Evolutionary conservation across 2,329 filamentous ascomycete species (phyloP), one percentile per base, ranked within the genome.

Genomic region (Domatiomyces globalis): DNA sequence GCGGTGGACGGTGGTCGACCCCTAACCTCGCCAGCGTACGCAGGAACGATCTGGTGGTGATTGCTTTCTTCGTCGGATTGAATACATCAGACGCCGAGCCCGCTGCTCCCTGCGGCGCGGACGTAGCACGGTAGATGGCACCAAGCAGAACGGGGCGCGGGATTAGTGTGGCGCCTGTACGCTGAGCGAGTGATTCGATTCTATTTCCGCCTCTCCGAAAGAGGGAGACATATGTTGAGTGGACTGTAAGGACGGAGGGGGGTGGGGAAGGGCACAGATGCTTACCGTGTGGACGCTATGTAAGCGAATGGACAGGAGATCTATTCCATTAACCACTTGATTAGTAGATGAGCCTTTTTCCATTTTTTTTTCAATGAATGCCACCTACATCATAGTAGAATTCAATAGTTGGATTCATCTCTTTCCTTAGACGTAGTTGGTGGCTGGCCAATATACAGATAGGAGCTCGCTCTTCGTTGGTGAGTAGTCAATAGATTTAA

Each of bases 91-190:
- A 51, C 1, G 54, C 54, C 8, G 49, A 51, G 18, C 54, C 54
- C 2, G 33, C 52, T 43, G 54, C 54, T 22, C 54, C 54, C 36
- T 56, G 54, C n/a, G 54, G 54, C 4, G 54, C 54, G 3, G 52
- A 20, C 9, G 54, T 56, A 7, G 52, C 54, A 9, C 54, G 54
- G 43, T 56, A 56, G 36, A 56, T 36, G 6, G 54, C 54, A 2
- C 54, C 54, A 5, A 56, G 52, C 18, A 56, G 54, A 27, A 56
- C 54, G 22, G 54, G 54, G 3, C 51, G 48, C 15, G 27, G 48
- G 17, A 27, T 49, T 8, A 53, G n/a, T 2, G 19, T 17, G 15
- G 46, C 27, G 43, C 15, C 45, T 19, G 49, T 27, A 33, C 46
- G 49, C 9, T 39, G 33, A 5, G 33, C 33, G 33, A 39, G 33